Evolutionary conservation across 352 stramenopile species (phyloP), one percentile per base, ranked within the genome.

Genomic region (Bremia lactucae): DNA sequence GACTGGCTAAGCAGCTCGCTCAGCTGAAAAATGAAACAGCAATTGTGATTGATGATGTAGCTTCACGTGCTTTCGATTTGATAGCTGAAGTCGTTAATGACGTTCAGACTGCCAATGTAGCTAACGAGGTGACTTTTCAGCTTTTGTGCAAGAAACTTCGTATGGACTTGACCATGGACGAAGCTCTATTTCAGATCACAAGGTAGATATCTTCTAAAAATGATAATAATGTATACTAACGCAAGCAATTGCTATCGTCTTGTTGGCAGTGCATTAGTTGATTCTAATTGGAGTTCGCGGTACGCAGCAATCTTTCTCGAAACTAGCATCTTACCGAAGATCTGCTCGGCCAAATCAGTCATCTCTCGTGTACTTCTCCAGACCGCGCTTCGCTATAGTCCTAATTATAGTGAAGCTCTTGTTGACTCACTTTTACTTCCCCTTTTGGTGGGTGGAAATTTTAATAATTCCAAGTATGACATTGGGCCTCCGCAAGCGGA

Each of bases 281-380:
- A 79, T 8, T 65, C 66, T 13, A 86, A 72, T 29, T 86, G 73
- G 66, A 85, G 76, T 31, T 83, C 72, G 13, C 68, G 65, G 8
- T 84, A 85, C 46, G 72, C 76, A 2, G 53, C 56, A 0, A 55
- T 82, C 15, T 88, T 79, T 26, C 47, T 88, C 7, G 52, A 70
- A 31, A 63, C 69, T 4, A 75, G 54, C 23, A 44, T 88, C 6
- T 42, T 80, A 19, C 72, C 76, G 0, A 81, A 76, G 35, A 73
- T 88, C 21, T 52, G 62, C 3, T 42, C 38, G 8, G 72, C 72
- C 28, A 44, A 71, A 0, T 83, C 71, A 0, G 72, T 86, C 6
- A 88, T 88, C 46, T 85, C 76, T n/a, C 72, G 76, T 4, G 52
- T 85, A 23, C 49, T 88, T 10, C 50, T 88, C 10, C 76, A 83